Conservation (phyloP, 2,329 filamentous ascomycete species). For the Cladosporium sp. region DNA sequence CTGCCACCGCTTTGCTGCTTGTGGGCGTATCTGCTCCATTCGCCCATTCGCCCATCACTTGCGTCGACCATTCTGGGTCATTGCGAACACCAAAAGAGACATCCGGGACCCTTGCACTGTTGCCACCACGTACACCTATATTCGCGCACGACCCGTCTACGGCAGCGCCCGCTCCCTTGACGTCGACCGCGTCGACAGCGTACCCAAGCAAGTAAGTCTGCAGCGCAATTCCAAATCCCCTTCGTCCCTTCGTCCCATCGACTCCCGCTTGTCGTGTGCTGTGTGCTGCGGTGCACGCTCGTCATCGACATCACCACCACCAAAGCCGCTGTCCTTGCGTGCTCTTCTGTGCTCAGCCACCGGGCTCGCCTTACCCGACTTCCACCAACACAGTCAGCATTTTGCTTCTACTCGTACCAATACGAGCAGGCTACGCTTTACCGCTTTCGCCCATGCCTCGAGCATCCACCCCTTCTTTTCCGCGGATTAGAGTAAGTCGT, state of each 20-base stretch:
- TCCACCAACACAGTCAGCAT: conserved; percentile 1
- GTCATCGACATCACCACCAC: background rate
- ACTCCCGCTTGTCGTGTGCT: background rate
- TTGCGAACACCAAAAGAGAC: conserved; percentile 6
- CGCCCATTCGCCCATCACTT: background rate
- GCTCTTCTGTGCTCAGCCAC: background rate
- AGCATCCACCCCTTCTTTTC: background rate
- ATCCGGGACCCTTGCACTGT: background rate
- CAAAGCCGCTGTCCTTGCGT: background rate
- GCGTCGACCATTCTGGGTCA: background rate
- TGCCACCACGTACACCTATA: background rate
- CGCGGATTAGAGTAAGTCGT: background rate
- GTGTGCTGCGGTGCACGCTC: background rate
- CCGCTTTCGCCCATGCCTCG: background rate
- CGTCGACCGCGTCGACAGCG: background rate
- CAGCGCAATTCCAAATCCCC: conserved; percentile 1
- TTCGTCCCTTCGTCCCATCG: background rate
- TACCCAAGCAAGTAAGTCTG: background rate
- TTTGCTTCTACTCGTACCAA: background rate
- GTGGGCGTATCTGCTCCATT: background rate
- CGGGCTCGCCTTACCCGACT: background rate
- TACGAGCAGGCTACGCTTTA: background rate
- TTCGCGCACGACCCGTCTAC: conserved; percentile 5
- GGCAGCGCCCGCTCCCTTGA: background rate
- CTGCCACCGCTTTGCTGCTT: background rate